A percentile compares a stretch with the other conserved stretches of the same genome.
Evolutionary conservation across 192 early-diverging fungal genomes (phyloP).

Genomic region (Ambispora gerdemannii): DNA sequence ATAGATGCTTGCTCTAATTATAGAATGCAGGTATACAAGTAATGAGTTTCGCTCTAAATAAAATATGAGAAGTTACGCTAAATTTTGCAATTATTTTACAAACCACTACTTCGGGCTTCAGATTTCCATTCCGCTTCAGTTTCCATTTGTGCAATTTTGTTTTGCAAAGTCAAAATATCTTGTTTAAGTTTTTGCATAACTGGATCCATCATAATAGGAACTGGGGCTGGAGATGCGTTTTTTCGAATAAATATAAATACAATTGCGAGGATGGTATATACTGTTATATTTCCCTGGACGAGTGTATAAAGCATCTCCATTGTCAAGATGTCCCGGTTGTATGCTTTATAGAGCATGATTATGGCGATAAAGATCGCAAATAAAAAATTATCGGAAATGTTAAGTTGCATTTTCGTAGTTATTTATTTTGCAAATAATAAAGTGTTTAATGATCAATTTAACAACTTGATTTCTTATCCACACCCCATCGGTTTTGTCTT

Average conservation of each 20-base stretch:
- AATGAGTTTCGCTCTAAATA: neutral
- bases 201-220: neutral
- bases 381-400: constrained; percentile 4
- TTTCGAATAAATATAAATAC: constrained; percentile 1
- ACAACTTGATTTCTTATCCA: neutral
- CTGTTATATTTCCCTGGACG: neutral
- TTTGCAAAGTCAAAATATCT: neutral
- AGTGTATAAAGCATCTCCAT: neutral
- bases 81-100: neutral
- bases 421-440: neutral
- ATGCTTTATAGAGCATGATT: neutral
- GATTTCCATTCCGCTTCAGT: neutral
- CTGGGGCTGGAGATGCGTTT: neutral
- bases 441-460: neutral
- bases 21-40: neutral
- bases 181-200: constrained; percentile 5
- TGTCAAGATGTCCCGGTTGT: neutral
- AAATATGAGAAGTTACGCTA: neutral
- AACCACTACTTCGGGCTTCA: neutral
- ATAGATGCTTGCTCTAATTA: neutral
- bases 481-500: no score
- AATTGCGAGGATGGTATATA: constrained; percentile 5
- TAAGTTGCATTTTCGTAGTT: constrained; percentile 1
- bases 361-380: neutral
- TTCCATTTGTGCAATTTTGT: neutral